Evolutionary conservation across 768 basidiomycete genomes (phyloP).

Genomic region (Dentipellis sp.): DNA sequence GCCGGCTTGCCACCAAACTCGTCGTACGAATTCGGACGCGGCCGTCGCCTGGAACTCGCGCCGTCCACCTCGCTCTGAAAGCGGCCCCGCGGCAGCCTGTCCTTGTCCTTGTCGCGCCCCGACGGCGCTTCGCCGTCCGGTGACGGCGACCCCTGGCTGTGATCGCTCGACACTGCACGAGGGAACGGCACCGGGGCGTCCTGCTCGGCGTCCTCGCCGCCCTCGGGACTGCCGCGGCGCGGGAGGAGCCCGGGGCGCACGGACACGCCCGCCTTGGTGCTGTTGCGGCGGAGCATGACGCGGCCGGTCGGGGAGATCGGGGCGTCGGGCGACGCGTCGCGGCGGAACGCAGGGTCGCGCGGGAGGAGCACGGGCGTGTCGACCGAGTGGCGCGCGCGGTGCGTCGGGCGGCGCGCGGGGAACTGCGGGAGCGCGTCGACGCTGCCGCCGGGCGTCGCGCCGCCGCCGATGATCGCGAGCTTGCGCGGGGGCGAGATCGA

Average conservation of each 20-base stretch:
- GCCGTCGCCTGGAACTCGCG: conserved; percentile 37
- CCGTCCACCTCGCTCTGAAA: conserved; percentile 72
- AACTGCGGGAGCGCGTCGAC: conserved; percentile 38
- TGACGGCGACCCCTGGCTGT: conserved; percentile 13
- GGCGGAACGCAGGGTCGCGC: conserved; percentile 25
- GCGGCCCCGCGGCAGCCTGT: conserved; percentile 45
- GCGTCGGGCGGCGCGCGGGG: conserved; percentile 44
- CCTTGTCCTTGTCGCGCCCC: conserved; percentile 14
- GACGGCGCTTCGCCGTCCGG: conserved; percentile 2
- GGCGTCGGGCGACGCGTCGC: conserved; percentile 52
- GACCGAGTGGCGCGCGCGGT: conserved; percentile 56
- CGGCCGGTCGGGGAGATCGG: conserved; percentile 26
- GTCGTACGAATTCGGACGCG: conserved; percentile 60
- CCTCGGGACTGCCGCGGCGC: conserved; percentile 6
- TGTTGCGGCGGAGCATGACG: conserved; percentile 47
- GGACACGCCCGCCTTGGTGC: conserved; percentile 14
- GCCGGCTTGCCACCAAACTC: conserved; percentile 45
- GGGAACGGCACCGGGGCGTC: conserved; percentile 58
- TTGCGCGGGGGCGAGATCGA: conserved; percentile 44
- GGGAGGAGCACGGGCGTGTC: conserved; percentile 34
- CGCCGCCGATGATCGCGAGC: conserved; percentile 40
- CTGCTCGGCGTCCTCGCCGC: conserved; percentile 8
- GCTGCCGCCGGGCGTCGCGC: conserved; percentile 33
- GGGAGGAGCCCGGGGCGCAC: conserved; percentile 7
- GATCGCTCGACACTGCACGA: conserved; percentile 45